Conservation (phyloP, 73 alveolate genomes). For the Paramecium primaurelia region DNA sequence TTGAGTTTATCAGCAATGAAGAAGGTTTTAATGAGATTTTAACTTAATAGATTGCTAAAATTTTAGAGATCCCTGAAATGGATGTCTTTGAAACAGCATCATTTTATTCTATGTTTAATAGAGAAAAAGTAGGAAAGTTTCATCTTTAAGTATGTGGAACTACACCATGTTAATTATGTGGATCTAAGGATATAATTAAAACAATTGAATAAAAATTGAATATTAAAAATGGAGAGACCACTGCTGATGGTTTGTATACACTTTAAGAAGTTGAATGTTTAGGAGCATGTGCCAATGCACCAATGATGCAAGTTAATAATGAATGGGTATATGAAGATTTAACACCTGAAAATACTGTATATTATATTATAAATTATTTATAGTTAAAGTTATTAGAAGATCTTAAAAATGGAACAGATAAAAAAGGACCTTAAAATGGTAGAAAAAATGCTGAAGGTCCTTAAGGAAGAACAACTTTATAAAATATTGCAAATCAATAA, state of each 20-base stretch:
- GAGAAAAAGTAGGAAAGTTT: constrained; percentile 86
- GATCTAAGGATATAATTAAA: constrained; percentile 78
- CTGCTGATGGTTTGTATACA: constrained; percentile 83
- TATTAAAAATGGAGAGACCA: constrained; percentile 71
- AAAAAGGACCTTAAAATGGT: constrained; percentile 80
- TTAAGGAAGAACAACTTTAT: constrained; percentile 78
- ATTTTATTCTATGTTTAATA: constrained; percentile 88
- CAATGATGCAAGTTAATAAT: constrained; percentile 88
- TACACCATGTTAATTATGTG: constrained; percentile 90
- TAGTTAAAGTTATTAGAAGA: constrained; percentile 65
- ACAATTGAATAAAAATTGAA: constrained; percentile 60
- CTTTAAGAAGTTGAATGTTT: constrained; percentile 87
- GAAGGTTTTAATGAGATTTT: constrained; percentile 50
- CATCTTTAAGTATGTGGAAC: constrained; percentile 92
- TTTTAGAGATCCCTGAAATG: constrained; percentile 84
- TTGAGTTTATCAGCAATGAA: constrained; percentile 87
- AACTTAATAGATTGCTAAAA: constrained; percentile 64
- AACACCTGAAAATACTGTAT: constrained; percentile 78
- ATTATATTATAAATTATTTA: not conserved
- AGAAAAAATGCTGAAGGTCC: constrained; percentile 82
- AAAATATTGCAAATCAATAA: not conserved
- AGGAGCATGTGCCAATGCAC: constrained; percentile 94
- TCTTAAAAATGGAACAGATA: constrained; percentile 76
- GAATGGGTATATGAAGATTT: constrained; percentile 92
- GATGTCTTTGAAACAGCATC: constrained; percentile 86